Evolutionary conservation across 2,329 filamentous ascomycete species (phyloP).

Genomic region (Bisporella sp.): DNA sequence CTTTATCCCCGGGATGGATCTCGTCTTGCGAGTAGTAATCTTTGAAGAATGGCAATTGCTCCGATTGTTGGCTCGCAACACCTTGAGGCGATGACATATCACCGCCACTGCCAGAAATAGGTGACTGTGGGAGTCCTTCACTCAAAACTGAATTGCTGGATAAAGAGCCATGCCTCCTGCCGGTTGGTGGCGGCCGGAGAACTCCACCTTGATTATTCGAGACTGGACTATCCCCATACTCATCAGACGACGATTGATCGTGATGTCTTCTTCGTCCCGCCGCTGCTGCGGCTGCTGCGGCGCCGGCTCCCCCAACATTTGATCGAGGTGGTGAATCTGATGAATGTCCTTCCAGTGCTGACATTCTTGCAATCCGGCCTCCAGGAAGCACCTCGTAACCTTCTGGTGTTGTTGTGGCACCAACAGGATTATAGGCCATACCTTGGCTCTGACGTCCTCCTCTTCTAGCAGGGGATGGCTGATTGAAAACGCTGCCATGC

Average conservation of each 20-base stretch:
- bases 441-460: slow-evolving; percentile 30
- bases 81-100: slow-evolving; percentile 81
- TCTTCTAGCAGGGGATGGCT: slow-evolving; percentile 67
- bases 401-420: slow-evolving; percentile 28
- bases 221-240: slow-evolving; percentile 56
- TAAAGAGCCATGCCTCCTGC: slow-evolving; percentile 76
- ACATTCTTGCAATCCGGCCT: slow-evolving; percentile 91
- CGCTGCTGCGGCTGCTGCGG: slow-evolving; percentile 31
- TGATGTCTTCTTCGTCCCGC: slow-evolving; percentile 37
- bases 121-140: slow-evolving; percentile 64
- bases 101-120: slow-evolving; percentile 56
- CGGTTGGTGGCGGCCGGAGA: slow-evolving; percentile 50
- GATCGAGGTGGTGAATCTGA: slow-evolving; percentile 45
- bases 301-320: slow-evolving; percentile 4
- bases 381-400: slow-evolving; percentile 75
- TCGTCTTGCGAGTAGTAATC: slow-evolving; percentile 98
- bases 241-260: slow-evolving; percentile 63
- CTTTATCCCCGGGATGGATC: slow-evolving; percentile 84
- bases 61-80: slow-evolving; percentile 81
- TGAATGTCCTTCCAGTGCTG: slow-evolving; percentile 74
- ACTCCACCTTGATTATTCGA: slow-evolving; percentile 53
- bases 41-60: slow-evolving; percentile 94
- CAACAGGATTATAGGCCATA: slow-evolving; percentile 34
- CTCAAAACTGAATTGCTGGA: slow-evolving; percentile 77
- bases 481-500: slow-evolving; percentile 75